Evolutionary conservation across 139 green algal genomes (phyloP).

Genomic region (Auxenochlorella protothecoides): DNA sequence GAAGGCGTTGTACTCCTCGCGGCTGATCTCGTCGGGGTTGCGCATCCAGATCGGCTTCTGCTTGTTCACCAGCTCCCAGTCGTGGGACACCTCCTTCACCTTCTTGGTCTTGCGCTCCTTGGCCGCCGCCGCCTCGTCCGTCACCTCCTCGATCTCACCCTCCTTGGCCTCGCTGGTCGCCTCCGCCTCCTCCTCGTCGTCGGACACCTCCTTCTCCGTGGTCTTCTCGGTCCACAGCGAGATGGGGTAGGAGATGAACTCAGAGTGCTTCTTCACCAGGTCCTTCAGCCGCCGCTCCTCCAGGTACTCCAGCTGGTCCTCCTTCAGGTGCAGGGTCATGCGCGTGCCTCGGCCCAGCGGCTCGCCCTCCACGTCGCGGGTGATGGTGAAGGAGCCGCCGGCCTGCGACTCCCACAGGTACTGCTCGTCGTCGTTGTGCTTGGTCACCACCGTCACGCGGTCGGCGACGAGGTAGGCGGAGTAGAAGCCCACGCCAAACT

Average conservation of each 20-base stretch:
- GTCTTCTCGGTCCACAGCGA: conserved; percentile 95
- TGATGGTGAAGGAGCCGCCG: conserved; percentile 97
- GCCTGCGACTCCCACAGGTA: conserved; percentile 98
- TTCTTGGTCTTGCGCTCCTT: conserved; percentile 82
- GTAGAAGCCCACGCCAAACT: conserved; percentile 99
- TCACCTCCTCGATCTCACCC: conserved; percentile 43
- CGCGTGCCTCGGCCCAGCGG: conserved; percentile 87
- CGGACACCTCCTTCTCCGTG: conserved; percentile 73
- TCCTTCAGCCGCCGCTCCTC: conserved; percentile 98
- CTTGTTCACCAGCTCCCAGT: conserved; percentile 99
- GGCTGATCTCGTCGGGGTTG: conserved; percentile 88
- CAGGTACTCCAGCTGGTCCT: conserved; percentile 96
- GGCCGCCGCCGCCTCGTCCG: conserved; percentile 53
- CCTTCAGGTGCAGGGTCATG: conserved; percentile 94
- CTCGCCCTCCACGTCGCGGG: conserved; percentile 69
- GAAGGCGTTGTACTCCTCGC: conserved; percentile 41
- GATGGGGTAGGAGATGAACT: conserved; percentile 99
- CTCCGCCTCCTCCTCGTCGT: conserved; percentile 51
- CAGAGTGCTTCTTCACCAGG: conserved; percentile 98
- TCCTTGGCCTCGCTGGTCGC: conserved; percentile 73
- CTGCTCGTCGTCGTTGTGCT: conserved; percentile 99
- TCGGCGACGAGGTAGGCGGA: conserved; percentile 99
- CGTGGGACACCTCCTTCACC: conserved; percentile 94
- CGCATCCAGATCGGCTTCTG: conserved; percentile 99
- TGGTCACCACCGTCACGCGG: conserved; percentile 74